A percentile compares a stretch with the other conserved stretches of the same genome.
Conservation (phyloP, 345 rosid genomes). For the Anacardium occidentale region DNA sequence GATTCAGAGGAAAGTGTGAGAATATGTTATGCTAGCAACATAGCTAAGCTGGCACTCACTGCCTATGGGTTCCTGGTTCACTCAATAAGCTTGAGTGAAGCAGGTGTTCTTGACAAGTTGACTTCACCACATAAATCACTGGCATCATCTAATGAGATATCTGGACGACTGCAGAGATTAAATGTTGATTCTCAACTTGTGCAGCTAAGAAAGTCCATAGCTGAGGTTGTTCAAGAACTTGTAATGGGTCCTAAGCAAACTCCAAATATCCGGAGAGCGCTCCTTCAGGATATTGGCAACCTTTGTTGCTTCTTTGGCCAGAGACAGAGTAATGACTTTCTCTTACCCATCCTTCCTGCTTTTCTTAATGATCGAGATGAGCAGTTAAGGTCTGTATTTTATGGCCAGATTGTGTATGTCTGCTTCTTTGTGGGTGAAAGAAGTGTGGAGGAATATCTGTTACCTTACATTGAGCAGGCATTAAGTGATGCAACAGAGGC, state of each 20-base stretch:
- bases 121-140: conserved; percentile 43
- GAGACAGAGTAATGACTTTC: conserved; percentile 93
- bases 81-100: conserved; percentile 71
- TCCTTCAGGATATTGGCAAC: conserved; percentile 84
- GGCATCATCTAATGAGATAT: conserved; percentile 49
- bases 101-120: conserved; percentile 80
- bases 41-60: conserved; percentile 91
- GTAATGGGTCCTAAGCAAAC: conserved; percentile 98
- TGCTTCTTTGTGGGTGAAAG: conserved; percentile 97
- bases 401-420: conserved; percentile 74
- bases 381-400: conserved; percentile 89
- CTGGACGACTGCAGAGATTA: conserved; percentile 53
- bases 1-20: conserved; percentile 99
- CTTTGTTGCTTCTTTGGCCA: conserved; percentile 94
- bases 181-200: conserved; percentile 65
- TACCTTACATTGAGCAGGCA: conserved; percentile 97
- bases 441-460: conserved; percentile 97
- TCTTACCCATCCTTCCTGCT: conserved; percentile 92
- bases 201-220: conserved; percentile 81
- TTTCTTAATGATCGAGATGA: conserved; percentile 96
- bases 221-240: conserved; percentile 98
- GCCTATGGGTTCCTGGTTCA: conserved; percentile 90
- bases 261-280: conserved; percentile 93
- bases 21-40: conserved; percentile 92
- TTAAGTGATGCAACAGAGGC: conserved; percentile 84